Conservation (phyloP, 2,329 filamentous ascomycete genomes). For the Mycocentrospora acerina region DNA sequence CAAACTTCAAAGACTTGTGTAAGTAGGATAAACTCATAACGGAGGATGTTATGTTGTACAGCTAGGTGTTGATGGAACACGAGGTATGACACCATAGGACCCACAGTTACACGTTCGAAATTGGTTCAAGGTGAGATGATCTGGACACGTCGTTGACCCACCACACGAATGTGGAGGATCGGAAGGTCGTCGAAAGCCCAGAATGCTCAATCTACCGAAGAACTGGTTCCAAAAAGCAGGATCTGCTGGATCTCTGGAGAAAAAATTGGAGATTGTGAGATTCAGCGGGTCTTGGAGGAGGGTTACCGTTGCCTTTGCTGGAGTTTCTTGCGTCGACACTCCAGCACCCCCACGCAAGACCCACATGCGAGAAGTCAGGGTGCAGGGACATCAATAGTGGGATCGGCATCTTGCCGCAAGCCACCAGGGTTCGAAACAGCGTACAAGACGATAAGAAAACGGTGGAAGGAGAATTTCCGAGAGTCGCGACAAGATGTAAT, state of each 20-base stretch:
- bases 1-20: too few species aligned
- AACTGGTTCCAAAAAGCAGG: not conserved
- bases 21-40: too few species aligned
- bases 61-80: not conserved
- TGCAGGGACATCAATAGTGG: constrained; percentile 14
- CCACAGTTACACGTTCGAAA: not conserved
- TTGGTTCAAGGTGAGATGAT: not conserved
- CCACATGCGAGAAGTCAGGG: constrained; percentile 4
- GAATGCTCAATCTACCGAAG: constrained; percentile 3
- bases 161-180: not conserved
- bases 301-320: not conserved
- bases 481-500: not conserved
- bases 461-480: constrained; percentile 3
- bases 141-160: not conserved
- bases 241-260: constrained; percentile 7
- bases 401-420: constrained; percentile 12
- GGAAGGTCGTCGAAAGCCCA: not conserved
- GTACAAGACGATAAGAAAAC: constrained; percentile 10
- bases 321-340: not conserved
- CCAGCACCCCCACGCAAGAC: constrained; percentile 11
- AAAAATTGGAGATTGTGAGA: constrained; percentile 11
- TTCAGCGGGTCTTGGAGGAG: constrained; percentile 10
- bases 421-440: constrained; percentile 9
- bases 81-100: not conserved
- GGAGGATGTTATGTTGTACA: too few species aligned